A percentile compares a stretch with the other conserved stretches of the same genome.
Evolutionary conservation across 306 rosid genomes (phyloP).

Genomic region (Lathyrus sativus): DNA sequence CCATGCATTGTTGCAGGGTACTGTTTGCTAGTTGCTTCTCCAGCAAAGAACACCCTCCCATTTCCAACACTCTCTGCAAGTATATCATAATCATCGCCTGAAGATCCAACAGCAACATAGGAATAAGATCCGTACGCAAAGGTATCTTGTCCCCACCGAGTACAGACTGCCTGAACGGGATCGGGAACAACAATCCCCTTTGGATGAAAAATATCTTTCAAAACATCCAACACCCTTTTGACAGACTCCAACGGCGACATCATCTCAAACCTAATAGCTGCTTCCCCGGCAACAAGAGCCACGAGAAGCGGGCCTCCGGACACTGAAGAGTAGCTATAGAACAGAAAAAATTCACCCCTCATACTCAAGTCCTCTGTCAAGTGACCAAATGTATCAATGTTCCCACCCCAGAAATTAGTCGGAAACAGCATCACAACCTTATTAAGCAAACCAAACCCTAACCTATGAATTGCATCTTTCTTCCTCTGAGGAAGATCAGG

Average conservation of each 20-base stretch:
- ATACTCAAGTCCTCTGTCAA: conserved; percentile 77
- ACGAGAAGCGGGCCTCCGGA: conserved; percentile 89
- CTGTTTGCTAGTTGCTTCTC: conserved; percentile 87
- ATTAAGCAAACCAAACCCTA: conserved; percentile 85
- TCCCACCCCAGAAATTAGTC: conserved; percentile 88
- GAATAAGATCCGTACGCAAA: conserved; percentile 78
- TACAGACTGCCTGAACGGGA: conserved; percentile 78
- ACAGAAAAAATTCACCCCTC: conserved; percentile 91
- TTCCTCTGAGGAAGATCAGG: conserved; percentile 90
- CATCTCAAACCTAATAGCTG: conserved; percentile 82
- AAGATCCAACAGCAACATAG: conserved; percentile 85
- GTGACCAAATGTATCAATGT: conserved; percentile 87
- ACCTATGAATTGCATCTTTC: conserved; percentile 74
- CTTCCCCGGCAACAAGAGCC: conserved; percentile 90
- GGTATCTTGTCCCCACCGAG: conserved; percentile 86
- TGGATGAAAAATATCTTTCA: conserved; percentile 69
- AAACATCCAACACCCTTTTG: conserved; percentile 67
- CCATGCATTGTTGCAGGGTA: conserved; percentile 97
- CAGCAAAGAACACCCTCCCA: conserved; percentile 84
- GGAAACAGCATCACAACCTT: conserved; percentile 88
- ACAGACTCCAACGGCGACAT: conserved; percentile 91
- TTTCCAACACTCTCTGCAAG: conserved; percentile 78
- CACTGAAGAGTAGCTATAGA: conserved; percentile 86
- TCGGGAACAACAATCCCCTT: conserved; percentile 83
- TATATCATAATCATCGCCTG: conserved; percentile 84